Evolutionary conservation across 257 asterid genomes (phyloP).

Genomic region (Paraleonurus japonicus): DNA sequence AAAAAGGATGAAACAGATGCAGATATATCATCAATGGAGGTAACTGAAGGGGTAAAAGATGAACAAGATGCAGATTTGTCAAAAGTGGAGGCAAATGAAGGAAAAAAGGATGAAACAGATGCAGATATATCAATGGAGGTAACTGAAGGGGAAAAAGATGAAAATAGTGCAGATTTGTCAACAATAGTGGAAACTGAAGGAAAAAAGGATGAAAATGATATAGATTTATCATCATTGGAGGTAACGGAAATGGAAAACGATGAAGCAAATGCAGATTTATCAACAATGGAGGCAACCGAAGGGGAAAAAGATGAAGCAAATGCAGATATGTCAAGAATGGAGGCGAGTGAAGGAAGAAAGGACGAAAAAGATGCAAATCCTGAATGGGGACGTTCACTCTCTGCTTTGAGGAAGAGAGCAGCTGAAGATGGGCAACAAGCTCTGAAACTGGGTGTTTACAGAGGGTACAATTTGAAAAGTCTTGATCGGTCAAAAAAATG

Average conservation of each 20-base stretch:
- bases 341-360: conserved; percentile 20
- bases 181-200: conserved; percentile 16
- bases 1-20: conserved; percentile 15
- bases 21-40: conserved; percentile 5
- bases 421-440: conserved; percentile 53
- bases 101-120: conserved; percentile 16
- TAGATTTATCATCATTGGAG: conserved; percentile 1
- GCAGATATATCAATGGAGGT: conserved; percentile 10
- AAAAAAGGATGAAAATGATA: neutral
- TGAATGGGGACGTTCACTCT: conserved; percentile 32
- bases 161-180: neutral
- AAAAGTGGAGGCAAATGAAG: conserved; percentile 7
- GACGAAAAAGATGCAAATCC: conserved; percentile 18
- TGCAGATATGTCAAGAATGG: neutral
- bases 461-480: conserved; percentile 29
- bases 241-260: conserved; percentile 21
- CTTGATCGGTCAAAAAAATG: conserved; percentile 37
- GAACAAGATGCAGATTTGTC: conserved; percentile 7
- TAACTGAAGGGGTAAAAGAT: conserved; percentile 21
- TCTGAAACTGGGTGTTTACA: conserved; percentile 50
- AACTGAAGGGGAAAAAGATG: conserved; percentile 22
- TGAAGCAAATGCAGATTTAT: conserved; percentile 9
- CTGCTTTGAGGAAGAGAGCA: conserved; percentile 55
- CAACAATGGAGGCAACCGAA: conserved; percentile 21
- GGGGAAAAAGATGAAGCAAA: conserved; percentile 18